Percentiles rank a stretch among this genome's conserved stretches.
Evolutionary conservation across 129 eudicot genomes (phyloP).

Genomic region (Saposhnikovia divaricata): DNA sequence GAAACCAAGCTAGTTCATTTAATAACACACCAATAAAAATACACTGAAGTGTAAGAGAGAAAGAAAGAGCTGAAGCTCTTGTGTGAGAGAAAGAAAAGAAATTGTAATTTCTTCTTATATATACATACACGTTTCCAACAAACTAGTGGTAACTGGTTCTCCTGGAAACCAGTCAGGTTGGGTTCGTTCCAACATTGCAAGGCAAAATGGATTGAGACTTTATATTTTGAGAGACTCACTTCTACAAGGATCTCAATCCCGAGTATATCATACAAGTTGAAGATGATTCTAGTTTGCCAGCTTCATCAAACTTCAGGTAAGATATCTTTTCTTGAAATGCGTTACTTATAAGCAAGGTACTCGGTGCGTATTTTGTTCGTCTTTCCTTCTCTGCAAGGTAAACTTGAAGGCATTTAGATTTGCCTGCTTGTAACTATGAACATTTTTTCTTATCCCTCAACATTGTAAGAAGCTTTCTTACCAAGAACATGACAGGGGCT

Average conservation of each 20-base stretch:
- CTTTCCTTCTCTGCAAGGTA: not conserved
- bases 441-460: too few species aligned
- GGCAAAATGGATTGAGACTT: conserved; percentile 23
- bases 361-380: too few species aligned
- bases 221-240: conserved; percentile 28
- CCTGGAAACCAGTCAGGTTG: conserved; percentile 5
- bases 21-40: too few species aligned
- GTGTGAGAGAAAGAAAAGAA: too few species aligned
- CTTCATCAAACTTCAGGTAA: not conserved
- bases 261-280: conserved; percentile 6
- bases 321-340: not conserved
- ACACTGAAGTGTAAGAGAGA: too few species aligned
- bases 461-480: too few species aligned
- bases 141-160: conserved; percentile 21
- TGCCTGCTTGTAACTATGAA: too few species aligned
- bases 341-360: not conserved
- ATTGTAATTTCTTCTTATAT: too few species aligned
- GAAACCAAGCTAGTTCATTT: too few species aligned
- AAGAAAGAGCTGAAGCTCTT: too few species aligned
- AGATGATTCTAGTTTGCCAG: not conserved
- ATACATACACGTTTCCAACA: too few species aligned
- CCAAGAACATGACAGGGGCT: too few species aligned
- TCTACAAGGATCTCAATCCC: conserved; percentile 10
- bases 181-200: conserved; percentile 22
- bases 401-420: not conserved